These are phyloP conservation scores for Pinus albicaulis DNA, from an alignment of 75 land plant species.

Conservation along the genomic window DNA sequence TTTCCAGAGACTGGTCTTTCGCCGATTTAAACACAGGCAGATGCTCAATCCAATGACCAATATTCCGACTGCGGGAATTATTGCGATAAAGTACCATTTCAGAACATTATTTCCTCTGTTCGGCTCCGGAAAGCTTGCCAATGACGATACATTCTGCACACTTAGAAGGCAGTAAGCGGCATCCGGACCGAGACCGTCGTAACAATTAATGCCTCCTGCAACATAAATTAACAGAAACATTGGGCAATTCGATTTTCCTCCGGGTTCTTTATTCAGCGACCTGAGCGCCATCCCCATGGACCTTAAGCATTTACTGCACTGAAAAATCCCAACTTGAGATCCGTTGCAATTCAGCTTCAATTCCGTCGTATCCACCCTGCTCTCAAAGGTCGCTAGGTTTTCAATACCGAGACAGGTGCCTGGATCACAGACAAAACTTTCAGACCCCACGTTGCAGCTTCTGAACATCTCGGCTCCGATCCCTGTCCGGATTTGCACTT, in stretches of 20 bases:
- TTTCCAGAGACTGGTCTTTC: background rate
- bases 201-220: background rate
- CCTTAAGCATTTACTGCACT: background rate
- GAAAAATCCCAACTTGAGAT: background rate
- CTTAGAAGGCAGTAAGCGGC: constrained; percentile 4
- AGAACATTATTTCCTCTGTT: background rate
- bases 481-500: background rate
- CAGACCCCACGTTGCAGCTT: background rate
- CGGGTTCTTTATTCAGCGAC: background rate
- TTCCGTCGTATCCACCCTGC: background rate
- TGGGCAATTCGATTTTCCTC: background rate
- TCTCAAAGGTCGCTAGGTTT: background rate
- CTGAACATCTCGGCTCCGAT: background rate
- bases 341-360: constrained; percentile 1
- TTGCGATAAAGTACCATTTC: background rate
- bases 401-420: background rate
- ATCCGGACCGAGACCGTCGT: background rate
- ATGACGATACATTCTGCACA: background rate
- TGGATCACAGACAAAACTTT: background rate
- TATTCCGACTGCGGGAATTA: background rate
- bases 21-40: background rate
- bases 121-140: background rate
- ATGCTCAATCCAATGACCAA: background rate
- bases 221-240: background rate
- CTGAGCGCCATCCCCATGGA: background rate